phyloP scores from a whole-genome alignment of 768 basidiomycete genomes.

The Dioszegia crocea region DNA sequence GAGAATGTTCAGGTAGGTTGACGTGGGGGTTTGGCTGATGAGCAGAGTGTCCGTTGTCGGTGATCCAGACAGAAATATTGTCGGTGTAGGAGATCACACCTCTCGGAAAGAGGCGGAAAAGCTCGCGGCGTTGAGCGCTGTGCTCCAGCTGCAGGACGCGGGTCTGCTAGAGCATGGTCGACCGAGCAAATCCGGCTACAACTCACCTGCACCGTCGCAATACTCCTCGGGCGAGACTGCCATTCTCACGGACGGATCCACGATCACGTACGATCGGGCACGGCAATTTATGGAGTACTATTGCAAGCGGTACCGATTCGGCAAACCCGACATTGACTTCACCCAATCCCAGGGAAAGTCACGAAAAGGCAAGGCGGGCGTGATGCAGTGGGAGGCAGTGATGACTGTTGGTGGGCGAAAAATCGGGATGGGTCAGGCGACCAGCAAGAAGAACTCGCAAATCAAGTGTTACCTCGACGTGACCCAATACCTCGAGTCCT shows the following conservation, averaged over 20 bases:
- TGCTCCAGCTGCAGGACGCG: conserved; percentile 63
- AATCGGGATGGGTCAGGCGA: conserved; percentile 72
- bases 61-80: conserved; percentile 47
- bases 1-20: conserved; percentile 55
- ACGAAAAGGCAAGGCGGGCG: neutral
- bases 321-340: conserved; percentile 66
- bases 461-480: conserved; percentile 80
- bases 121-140: conserved; percentile 69
- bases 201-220: conserved; percentile 1
- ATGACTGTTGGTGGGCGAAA: conserved; percentile 61
- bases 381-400: conserved; percentile 32
- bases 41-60: conserved; percentile 45
- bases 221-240: conserved; percentile 34
- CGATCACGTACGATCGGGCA: conserved; percentile 66
- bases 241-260: conserved; percentile 61
- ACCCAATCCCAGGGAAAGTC: conserved; percentile 40
- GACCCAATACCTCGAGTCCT: conserved; percentile 75
- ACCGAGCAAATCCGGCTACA: neutral
- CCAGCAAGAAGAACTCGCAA: conserved; percentile 67
- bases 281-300: conserved; percentile 94
- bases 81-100: conserved; percentile 62
- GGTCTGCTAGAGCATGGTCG: conserved; percentile 51
- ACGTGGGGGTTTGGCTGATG: neutral
- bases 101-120: conserved; percentile 65
- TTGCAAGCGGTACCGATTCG: conserved; percentile 71